Conservation (phyloP, 805 yeast species). For the Suhomyces xylopsoci region DNA sequence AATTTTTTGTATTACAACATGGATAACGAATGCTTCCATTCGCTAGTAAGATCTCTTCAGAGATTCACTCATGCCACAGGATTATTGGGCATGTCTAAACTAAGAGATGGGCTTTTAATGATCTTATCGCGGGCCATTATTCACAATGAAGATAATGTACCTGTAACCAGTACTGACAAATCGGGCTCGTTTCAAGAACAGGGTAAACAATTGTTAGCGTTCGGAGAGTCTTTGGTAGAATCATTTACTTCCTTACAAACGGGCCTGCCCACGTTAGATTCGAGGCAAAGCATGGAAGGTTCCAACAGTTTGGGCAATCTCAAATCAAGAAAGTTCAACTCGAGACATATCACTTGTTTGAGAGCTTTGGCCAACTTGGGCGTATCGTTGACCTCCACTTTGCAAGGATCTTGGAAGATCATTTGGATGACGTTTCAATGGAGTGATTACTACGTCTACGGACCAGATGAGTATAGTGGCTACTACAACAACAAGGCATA, state of each 20-base stretch:
- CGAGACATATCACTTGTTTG: conserved; percentile 71
- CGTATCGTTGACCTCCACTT: conserved; percentile 73
- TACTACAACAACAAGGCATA: conserved; percentile 30
- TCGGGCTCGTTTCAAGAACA: conserved; percentile 14
- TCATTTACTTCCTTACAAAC: conserved; percentile 32
- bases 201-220: conserved; percentile 38
- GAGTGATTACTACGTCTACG: conserved; percentile 70
- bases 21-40: conserved; percentile 69
- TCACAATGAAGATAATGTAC: conserved; percentile 9
- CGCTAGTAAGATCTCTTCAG: conserved; percentile 69
- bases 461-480: conserved; percentile 40
- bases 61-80: conserved; percentile 83
- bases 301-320: background rate
- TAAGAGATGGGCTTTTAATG: conserved; percentile 51
- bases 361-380: conserved; percentile 78
- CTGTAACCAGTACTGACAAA: background rate
- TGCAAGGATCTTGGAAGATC: conserved; percentile 64
- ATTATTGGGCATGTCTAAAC: conserved; percentile 51
- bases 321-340: conserved; percentile 47
- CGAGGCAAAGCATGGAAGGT: conserved; percentile 1
- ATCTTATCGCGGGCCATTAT: conserved; percentile 27
- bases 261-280: background rate
- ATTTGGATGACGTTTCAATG: conserved; percentile 67
- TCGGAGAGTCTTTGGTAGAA: conserved; percentile 53
- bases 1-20: conserved; percentile 59